Evolutionary conservation across 768 basidiomycete species (phyloP).

Genomic region (Phaeolepiota aurea): DNA sequence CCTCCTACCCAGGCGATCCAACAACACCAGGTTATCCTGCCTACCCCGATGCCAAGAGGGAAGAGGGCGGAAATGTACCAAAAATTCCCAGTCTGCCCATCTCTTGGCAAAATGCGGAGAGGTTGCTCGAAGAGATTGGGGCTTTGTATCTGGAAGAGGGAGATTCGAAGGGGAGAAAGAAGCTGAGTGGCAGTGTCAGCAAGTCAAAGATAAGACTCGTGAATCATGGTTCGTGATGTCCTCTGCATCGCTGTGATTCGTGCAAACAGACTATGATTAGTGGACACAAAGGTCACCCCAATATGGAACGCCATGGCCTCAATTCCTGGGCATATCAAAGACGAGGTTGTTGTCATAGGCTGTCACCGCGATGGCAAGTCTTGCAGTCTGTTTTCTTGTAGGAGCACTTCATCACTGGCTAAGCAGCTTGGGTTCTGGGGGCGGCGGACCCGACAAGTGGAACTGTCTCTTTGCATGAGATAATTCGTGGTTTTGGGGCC

Average conservation of each 20-base stretch:
- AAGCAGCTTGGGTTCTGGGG: slow-evolving; percentile 66
- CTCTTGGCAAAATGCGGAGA: slow-evolving; percentile 76
- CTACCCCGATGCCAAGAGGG: slow-evolving; percentile 71
- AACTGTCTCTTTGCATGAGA: slow-evolving; percentile 69
- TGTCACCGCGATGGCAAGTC: slow-evolving; percentile 79
- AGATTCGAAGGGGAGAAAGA: neutral
- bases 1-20: slow-evolving; percentile 66
- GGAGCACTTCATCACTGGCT: neutral
- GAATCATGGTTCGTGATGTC: slow-evolving; percentile 37
- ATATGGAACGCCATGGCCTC: slow-evolving; percentile 87
- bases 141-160: neutral
- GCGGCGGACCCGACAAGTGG: slow-evolving; percentile 77
- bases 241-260: neutral
- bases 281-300: slow-evolving; percentile 73
- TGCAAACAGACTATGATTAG: slow-evolving; percentile 19
- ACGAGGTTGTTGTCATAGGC: slow-evolving; percentile 83
- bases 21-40: slow-evolving; percentile 85
- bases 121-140: slow-evolving; percentile 51
- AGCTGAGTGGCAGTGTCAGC: slow-evolving; percentile 44
- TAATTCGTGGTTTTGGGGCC: slow-evolving; percentile 65
- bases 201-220: slow-evolving; percentile 38
- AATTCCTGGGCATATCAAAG: slow-evolving; percentile 74
- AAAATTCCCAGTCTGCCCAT: slow-evolving; percentile 84
- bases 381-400: neutral
- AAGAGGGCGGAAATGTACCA: slow-evolving; percentile 53